These are phyloP conservation scores for Lipomyces yamadae DNA, from an alignment of 805 yeast genomes.

Conservation along the genomic window DNA sequence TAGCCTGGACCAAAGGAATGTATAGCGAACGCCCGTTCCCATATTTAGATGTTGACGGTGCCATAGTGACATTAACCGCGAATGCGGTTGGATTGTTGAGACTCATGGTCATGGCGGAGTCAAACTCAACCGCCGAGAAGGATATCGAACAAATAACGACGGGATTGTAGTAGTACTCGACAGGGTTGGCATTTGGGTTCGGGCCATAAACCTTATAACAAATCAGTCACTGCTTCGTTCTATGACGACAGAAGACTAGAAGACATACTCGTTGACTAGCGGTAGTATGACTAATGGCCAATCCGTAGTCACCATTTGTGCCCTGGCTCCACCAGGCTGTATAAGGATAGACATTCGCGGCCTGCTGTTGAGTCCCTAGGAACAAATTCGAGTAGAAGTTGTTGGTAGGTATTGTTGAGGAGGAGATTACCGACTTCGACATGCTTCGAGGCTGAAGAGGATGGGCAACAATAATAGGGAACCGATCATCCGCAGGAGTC, in stretches of 20 bases:
- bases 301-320: constrained; percentile 52
- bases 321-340: constrained; percentile 59
- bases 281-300: constrained; percentile 65
- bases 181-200: constrained; percentile 50
- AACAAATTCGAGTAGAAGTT: constrained; percentile 73
- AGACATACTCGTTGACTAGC: constrained; percentile 47
- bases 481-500: constrained; percentile 23
- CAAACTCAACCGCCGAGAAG: constrained; percentile 59
- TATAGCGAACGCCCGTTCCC: constrained; percentile 25
- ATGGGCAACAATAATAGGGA: constrained; percentile 23
- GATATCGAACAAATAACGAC: constrained; percentile 59
- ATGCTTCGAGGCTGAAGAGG: constrained; percentile 31
- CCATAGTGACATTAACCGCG: constrained; percentile 38
- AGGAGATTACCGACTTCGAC: constrained; percentile 42
- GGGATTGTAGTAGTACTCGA: constrained; percentile 61
- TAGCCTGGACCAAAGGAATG: constrained; percentile 60
- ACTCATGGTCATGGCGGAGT: constrained; percentile 43
- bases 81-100: constrained; percentile 30
- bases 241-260: not conserved
- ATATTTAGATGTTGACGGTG: constrained; percentile 17
- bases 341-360: constrained; percentile 71
- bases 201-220: constrained; percentile 45
- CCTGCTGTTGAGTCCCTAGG: constrained; percentile 58
- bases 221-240: not conserved
- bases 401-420: constrained; percentile 65